A percentile compares a stretch with the other conserved stretches of the same genome.
phyloP scores from a whole-genome alignment of 2,329 filamentous ascomycete genomes.

The Exophiala sideris region DNA sequence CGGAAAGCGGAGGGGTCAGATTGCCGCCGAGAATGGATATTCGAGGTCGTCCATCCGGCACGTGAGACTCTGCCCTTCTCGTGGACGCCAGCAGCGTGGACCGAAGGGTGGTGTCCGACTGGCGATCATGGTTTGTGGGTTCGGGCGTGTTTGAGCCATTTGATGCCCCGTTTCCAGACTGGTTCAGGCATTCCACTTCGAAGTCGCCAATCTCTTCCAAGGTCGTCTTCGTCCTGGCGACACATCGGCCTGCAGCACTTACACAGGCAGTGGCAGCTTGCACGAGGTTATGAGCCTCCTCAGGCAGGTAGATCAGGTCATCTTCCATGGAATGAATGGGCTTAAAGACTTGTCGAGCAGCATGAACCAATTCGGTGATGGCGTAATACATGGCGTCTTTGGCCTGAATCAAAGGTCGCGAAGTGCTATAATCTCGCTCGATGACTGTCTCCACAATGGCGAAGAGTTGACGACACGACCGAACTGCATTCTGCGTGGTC shows the following conservation, averaged over 20 bases:
- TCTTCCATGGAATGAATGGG: constrained; percentile 64
- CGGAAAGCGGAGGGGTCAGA: constrained; percentile 18
- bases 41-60: constrained; percentile 3
- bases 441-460: constrained; percentile 78
- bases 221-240: constrained; percentile 77
- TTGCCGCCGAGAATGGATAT: constrained; percentile 10
- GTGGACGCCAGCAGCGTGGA: not conserved
- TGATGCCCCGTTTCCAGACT: constrained; percentile 15
- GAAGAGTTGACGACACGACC: constrained; percentile 75
- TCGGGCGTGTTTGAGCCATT: constrained; percentile 49
- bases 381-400: constrained; percentile 74
- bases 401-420: constrained; percentile 63
- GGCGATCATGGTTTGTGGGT: constrained; percentile 25
- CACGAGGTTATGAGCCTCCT: constrained; percentile 72
- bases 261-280: constrained; percentile 83
- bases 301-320: constrained; percentile 75
- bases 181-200: constrained; percentile 45
- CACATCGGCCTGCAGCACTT: constrained; percentile 84
- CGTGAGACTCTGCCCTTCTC: not conserved
- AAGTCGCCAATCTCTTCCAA: constrained; percentile 90
- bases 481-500: constrained; percentile 78
- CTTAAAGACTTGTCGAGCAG: constrained; percentile 74
- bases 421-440: constrained; percentile 68
- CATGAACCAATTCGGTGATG: constrained; percentile 74
- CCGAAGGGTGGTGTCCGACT: not conserved